Conservation (phyloP, 148 eudicot species). For the Suaeda aralocaspica region DNA sequence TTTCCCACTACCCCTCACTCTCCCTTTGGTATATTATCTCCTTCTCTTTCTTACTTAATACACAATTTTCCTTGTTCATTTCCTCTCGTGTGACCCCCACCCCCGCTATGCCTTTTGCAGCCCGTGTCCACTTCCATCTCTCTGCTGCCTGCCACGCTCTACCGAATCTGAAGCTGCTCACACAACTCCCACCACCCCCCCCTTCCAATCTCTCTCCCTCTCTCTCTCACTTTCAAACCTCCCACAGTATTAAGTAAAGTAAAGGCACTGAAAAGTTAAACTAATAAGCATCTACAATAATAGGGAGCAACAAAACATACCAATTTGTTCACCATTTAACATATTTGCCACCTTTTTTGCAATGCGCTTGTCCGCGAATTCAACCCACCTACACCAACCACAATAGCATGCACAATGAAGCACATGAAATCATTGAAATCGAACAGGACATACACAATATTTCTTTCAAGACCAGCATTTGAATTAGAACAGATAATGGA, state of each 20-base stretch:
- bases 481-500: no score
- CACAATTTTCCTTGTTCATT: no score
- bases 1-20: no score
- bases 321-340: slow-evolving; percentile 86
- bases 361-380: slow-evolving; percentile 61
- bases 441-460: slow-evolving; percentile 2
- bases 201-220: not conserved
- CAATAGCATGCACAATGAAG: slow-evolving; percentile 8
- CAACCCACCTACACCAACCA: slow-evolving; percentile 83
- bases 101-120: no score
- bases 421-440: not conserved
- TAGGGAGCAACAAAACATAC: slow-evolving; percentile 31
- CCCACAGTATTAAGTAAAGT: not conserved
- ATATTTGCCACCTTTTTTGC: slow-evolving; percentile 73
- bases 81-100: no score
- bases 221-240: not conserved
- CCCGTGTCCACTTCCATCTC: no score
- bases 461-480: not conserved
- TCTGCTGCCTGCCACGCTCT: no score
- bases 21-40: no score
- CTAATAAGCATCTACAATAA: not conserved
- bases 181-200: not conserved
- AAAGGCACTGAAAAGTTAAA: not conserved
- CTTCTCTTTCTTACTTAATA: no score
- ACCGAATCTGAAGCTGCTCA: not conserved